Evolutionary conservation across 2,329 filamentous ascomycete species (phyloP).

Genomic region (Shiraia sp.): DNA sequence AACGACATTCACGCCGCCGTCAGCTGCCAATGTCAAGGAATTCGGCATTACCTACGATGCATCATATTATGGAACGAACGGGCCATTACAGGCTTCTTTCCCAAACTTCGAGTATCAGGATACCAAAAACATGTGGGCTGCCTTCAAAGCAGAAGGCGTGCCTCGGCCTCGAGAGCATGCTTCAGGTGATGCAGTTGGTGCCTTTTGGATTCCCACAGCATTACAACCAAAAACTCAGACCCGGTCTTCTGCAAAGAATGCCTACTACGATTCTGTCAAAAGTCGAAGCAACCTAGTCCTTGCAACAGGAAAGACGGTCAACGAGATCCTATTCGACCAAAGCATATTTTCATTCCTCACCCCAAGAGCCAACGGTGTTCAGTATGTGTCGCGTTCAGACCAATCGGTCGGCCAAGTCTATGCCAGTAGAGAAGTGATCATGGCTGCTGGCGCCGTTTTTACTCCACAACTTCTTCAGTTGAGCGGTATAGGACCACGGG

Average conservation of each 20-base stretch:
- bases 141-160: conserved; percentile 21
- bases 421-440: conserved; percentile 57
- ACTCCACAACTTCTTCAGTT: conserved; percentile 56
- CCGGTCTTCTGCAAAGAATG: conserved; percentile 39
- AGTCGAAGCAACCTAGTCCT: conserved; percentile 27
- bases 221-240: conserved; percentile 31
- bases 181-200: conserved; percentile 29
- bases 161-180: conserved; percentile 30
- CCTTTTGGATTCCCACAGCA: conserved; percentile 35
- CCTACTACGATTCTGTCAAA: conserved; percentile 29
- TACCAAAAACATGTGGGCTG: conserved; percentile 22
- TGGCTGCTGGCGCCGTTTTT: conserved; percentile 62
- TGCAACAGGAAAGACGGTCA: conserved; percentile 24
- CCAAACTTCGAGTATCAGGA: conserved; percentile 31
- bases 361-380: conserved; percentile 20
- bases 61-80: conserved; percentile 27
- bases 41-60: conserved; percentile 33
- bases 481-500: conserved; percentile 33
- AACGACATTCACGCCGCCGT: conserved; percentile 27
- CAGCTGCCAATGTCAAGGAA: conserved; percentile 8
- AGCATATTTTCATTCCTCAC: conserved; percentile 15
- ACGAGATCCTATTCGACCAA: conserved; percentile 28
- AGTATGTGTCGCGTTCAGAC: conserved; percentile 23
- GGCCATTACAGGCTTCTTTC: conserved; percentile 28
- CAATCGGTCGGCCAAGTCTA: conserved; percentile 21